Conservation (phyloP, 371 early-diverging fungal species). For the Rhizopus delemar region DNA sequence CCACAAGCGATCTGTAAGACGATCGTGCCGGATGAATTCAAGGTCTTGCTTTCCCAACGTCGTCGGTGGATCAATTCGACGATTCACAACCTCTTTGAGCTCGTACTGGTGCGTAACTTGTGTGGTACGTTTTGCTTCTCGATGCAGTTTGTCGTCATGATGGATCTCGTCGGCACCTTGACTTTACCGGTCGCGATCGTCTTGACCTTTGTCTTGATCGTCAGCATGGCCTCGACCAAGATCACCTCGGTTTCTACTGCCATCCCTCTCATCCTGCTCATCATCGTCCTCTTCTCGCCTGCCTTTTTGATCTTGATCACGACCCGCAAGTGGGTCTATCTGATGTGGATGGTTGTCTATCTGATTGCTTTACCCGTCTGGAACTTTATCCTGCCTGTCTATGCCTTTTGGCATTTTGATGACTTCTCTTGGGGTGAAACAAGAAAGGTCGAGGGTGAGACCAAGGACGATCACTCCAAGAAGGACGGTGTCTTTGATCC, state of each 20-base stretch:
- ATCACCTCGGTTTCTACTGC: constrained; percentile 53
- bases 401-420: constrained; percentile 99
- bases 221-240: constrained; percentile 48
- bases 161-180: constrained; percentile 87
- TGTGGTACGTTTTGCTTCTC: constrained; percentile 92
- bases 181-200: constrained; percentile 84
- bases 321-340: constrained; percentile 83
- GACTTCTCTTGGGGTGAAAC: constrained; percentile 99
- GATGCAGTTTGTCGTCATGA: constrained; percentile 87
- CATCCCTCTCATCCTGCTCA: constrained; percentile 73
- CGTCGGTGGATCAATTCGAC: constrained; percentile 95
- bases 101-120: constrained; percentile 81
- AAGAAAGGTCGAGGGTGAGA: constrained; percentile 83
- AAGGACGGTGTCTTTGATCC: constrained; percentile 61
- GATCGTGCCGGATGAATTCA: constrained; percentile 82
- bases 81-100: constrained; percentile 86
- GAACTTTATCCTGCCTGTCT: constrained; percentile 95
- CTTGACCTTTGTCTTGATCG: constrained; percentile 64
- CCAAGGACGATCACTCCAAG: constrained; percentile 76
- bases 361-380: constrained; percentile 93
- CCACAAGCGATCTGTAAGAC: constrained; percentile 90
- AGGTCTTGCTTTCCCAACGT: constrained; percentile 82
- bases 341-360: constrained; percentile 92
- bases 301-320: constrained; percentile 89
- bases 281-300: constrained; percentile 80